These are phyloP conservation scores for Dianthus caryophyllus DNA, from an alignment of 148 eudicot species.

Conservation along the genomic window DNA sequence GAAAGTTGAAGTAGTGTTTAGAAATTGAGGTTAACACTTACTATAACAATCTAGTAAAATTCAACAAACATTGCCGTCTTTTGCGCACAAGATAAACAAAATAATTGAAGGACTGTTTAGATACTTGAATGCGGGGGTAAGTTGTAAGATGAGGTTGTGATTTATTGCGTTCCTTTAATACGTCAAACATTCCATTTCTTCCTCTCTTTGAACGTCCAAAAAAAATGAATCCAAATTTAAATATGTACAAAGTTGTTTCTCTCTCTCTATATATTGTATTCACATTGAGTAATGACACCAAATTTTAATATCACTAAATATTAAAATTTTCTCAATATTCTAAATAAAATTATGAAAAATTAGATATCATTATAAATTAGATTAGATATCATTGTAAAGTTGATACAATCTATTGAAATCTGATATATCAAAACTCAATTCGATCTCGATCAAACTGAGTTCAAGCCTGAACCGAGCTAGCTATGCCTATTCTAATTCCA, in stretches of 20 bases:
- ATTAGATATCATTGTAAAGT: too few relatives aligned
- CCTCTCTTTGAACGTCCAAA: constrained; percentile 7
- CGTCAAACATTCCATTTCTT: constrained; percentile 26
- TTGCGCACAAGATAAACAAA: constrained; percentile 10
- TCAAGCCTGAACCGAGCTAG: too few relatives aligned
- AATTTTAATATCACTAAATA: too few relatives aligned
- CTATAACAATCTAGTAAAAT: background rate
- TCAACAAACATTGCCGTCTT: background rate
- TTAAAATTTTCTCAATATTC: too few relatives aligned
- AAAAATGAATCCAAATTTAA: background rate
- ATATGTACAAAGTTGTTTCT: background rate
- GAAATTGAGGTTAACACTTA: background rate
- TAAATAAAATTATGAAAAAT: too few relatives aligned
- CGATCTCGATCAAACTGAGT: too few relatives aligned
- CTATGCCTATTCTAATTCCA: too few relatives aligned
- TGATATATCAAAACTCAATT: too few relatives aligned
- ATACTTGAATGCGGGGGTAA: background rate
- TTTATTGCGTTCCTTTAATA: constrained; percentile 15
- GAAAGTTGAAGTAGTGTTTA: background rate
- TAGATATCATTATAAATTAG: too few relatives aligned
- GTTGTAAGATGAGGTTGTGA: constrained; percentile 6
- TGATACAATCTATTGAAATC: too few relatives aligned
- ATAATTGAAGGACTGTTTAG: background rate
- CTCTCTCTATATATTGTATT: too few relatives aligned
- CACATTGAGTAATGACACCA: too few relatives aligned